Base-by-base conservation (phyloP, 2,329 filamentous ascomycete genomes). In the Calonectria pteridis region DNA sequence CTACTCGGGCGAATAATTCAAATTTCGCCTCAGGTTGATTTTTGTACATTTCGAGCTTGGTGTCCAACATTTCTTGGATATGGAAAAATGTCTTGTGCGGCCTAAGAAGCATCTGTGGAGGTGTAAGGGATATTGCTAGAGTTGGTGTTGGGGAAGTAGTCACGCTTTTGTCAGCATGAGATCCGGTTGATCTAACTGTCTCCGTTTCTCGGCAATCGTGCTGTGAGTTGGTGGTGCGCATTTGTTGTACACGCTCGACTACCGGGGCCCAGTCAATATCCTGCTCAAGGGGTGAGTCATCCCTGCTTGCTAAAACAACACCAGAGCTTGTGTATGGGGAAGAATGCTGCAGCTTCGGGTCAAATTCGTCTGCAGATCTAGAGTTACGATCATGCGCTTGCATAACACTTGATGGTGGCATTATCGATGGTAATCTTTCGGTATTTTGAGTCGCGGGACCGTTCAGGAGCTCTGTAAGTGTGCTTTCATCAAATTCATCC, bases 1-100 rank as follows among this genome's bases (percentile, higher is more conserved):
- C 85, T 2, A 94, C 89, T 31, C 90, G 87, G 4, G 91, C 91
- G 78, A 92, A 94, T 0, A 94, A 82, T 80, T 94, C 92, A 73
- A 94, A 88, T 0, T 89, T 80, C 5, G 85, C 86, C 0, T 84
- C 79, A 26, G 84, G 82, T n/a, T 84, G 81, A 13, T 83, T 76
- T 14, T 76, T 79, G 64, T 79, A 79, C 59, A 83, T 83, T 3
- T 78, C 69, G 1, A 69, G 55, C 66, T 89, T 87, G 53, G 88
- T 86, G 20, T 85, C 85, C 59, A 91, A 84, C 71, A 93, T 88
- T 78, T 94, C 91, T 4, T 89, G 90, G 29, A 93, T 86, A 31
- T 91, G 88, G 77, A 94, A 94, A 79, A 92, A 94, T 0, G 89
- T 91, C 29, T 76, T 80, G 69, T 74, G 76, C 65, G 79, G 78